These are phyloP conservation scores for Globisporangium ultimum DNA, from an alignment of 352 stramenopile species.

Conservation along the genomic window DNA sequence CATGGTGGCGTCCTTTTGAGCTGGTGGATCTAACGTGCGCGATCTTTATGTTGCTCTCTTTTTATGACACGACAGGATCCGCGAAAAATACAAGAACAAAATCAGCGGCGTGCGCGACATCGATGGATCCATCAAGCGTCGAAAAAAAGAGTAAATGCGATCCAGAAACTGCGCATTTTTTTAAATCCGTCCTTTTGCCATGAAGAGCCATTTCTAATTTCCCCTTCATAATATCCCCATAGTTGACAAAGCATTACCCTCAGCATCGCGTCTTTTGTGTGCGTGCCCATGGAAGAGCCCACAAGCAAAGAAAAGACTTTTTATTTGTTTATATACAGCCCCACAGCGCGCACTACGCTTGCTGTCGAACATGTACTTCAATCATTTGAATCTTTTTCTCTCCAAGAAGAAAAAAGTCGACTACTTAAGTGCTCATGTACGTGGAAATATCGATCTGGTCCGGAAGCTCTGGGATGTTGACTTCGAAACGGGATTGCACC, in stretches of 20 bases:
- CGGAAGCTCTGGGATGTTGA: constrained; percentile 99
- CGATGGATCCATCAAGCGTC: constrained; percentile 45
- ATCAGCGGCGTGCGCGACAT: constrained; percentile 76
- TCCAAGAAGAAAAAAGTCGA: constrained; percentile 1
- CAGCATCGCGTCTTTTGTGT: too few species aligned
- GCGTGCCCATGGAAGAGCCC: background rate
- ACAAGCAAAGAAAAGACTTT: background rate
- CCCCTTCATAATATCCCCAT: too few species aligned
- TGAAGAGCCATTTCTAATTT: too few species aligned
- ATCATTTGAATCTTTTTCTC: background rate
- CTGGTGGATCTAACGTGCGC: too few species aligned
- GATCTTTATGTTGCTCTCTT: background rate
- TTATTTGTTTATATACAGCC: background rate
- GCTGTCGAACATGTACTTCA: constrained; percentile 1
- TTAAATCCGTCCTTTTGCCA: too few species aligned
- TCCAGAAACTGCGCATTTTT: too few species aligned
- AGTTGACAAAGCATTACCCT: too few species aligned
- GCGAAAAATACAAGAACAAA: constrained; percentile 75
- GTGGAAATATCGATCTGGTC: constrained; percentile 99
- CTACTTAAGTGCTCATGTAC: constrained; percentile 93
- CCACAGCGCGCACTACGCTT: background rate
- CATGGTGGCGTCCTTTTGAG: background rate
- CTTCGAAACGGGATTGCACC: constrained; percentile 99
- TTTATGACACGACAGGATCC: constrained; percentile 34
- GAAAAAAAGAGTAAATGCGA: constrained; percentile 55